A percentile compares a stretch with the other conserved stretches of the same genome.
Conservation (phyloP, 176 grass and related monocot species). For the Saccharum spontaneum region DNA sequence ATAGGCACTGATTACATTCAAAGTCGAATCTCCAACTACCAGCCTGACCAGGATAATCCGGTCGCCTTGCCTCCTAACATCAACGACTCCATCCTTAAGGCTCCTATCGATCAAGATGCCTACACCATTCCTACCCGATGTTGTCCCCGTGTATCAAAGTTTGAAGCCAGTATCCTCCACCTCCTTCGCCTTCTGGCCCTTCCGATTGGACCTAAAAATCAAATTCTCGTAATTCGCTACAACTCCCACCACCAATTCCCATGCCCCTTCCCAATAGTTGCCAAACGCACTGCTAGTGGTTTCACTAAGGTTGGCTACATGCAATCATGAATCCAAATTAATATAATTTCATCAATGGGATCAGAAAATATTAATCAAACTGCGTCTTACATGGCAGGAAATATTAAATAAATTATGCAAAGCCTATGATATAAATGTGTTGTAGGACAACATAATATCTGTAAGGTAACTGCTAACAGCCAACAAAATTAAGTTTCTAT, state of each 20-base stretch:
- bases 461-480: not conserved
- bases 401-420: not conserved
- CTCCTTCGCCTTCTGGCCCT: too few relatives aligned
- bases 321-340: constrained; percentile 2
- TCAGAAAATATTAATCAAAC: constrained; percentile 15
- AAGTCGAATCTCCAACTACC: too few relatives aligned
- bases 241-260: not conserved
- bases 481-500: constrained; percentile 16
- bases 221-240: not conserved
- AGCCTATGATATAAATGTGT: constrained; percentile 1
- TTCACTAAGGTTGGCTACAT: not conserved
- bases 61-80: too few relatives aligned
- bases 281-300: not conserved
- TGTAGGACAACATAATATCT: not conserved
- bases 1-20: too few relatives aligned
- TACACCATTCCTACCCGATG: too few relatives aligned
- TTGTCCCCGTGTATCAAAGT: too few relatives aligned
- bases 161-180: too few relatives aligned
- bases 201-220: not conserved
- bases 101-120: too few relatives aligned
- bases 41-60: too few relatives aligned
- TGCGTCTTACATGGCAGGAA: not conserved
- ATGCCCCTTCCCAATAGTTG: not conserved
- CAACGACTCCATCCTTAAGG: too few relatives aligned
- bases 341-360: not conserved